Base-by-base conservation (phyloP, 768 basidiomycete species). In the Suillus sp. region DNA sequence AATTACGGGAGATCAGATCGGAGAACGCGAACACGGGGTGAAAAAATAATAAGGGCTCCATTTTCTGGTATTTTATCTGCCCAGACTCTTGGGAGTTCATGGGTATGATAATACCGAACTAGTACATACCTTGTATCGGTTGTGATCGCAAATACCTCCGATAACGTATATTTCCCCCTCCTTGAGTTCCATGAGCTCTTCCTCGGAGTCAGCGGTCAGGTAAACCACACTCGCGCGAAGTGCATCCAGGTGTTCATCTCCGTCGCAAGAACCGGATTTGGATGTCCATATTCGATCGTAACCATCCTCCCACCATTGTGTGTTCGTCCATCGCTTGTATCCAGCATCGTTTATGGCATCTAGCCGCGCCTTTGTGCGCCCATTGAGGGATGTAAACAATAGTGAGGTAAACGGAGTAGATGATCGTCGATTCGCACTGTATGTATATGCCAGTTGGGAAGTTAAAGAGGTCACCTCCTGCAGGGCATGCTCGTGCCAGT, bases 61-160 rank as follows among this genome's bases (percentile, higher is more conserved):
- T 25, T 20, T 55, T 37, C 34, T 35, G n/a, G 8, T 22, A n/a
- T 55, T 37, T 40, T 38, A 35, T 22, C 37, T 11, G 37, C 27
- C 22, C 18, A 61, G 14, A 16, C 4, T 57, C 38, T 45, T 20
- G 50, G 62, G 54, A 57, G 38, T 34, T 69, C 53, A 22, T 61
- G 65, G 34, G 53, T 22, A 34, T 10, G 4, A 53, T 34, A 25
- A 37, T 37, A 11, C 55, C 25, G 25, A 57, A 40, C 32, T 6
- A n/a, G 51, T 18, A 56, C 56, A 57, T 40, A 87, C 96, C 86
- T 96, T 98, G 81, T 96, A 93, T 48, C 96, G 91, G 78, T 99
- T 99, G 72, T 91, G 92, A 75, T 99, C 97, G 64, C 90, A 90
- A 68, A 99, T 90, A 6, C 96, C 96, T 53, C 96, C 96, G 59